Base-by-base conservation (phyloP, 768 basidiomycete genomes). In the Brasilioporus rufonigricans region DNA sequence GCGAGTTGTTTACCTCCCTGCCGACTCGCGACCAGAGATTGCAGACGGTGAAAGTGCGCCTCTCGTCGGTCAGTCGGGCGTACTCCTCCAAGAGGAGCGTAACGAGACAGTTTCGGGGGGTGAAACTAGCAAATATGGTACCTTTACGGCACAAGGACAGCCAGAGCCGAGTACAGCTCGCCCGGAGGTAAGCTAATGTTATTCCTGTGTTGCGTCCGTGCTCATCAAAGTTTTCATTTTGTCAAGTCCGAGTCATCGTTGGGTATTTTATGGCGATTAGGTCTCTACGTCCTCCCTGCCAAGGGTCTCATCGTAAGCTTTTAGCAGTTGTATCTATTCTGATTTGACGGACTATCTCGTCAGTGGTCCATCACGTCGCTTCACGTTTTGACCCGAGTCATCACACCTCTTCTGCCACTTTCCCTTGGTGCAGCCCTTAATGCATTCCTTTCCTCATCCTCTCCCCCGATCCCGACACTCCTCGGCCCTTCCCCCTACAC, bases 361-460 rank as follows among this genome's bases (percentile, higher is more conserved):
- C 61, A 90, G 89, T 55, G 78, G 10, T 49, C 89, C 8, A 93
- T 93, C 67, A 74, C 91, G 35, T 23, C 85, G 31, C 75, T 95
- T 52, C 76, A 98, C 39, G 60, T 89, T 24, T 56, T 91, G 36
- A 88, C 86, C 31, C 89, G 95, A 29, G 70, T 86, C n/a, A 80
- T 95, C 56, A 93, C 89, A 62, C 70, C 86, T 19, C 73, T 83
- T 5, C 72, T 91, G 54, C 94, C 94, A 0, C 73, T 86, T 48
- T 78, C 84, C 0, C 77, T 95, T 24, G 89, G 87, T 18, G 70
- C 80, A 35, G 57, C 66, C 4, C 41, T 72, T 24, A 54, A 59
- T 19, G 46, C 55, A 33, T 62, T 70, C 40, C 31, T 62, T 16
- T 53, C 69, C 7, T 56, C 58, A 11, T 26, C 59, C 11, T 56